phyloP scores from a whole-genome alignment of 345 rosid species.

The Bretschneidera sinensis region DNA sequence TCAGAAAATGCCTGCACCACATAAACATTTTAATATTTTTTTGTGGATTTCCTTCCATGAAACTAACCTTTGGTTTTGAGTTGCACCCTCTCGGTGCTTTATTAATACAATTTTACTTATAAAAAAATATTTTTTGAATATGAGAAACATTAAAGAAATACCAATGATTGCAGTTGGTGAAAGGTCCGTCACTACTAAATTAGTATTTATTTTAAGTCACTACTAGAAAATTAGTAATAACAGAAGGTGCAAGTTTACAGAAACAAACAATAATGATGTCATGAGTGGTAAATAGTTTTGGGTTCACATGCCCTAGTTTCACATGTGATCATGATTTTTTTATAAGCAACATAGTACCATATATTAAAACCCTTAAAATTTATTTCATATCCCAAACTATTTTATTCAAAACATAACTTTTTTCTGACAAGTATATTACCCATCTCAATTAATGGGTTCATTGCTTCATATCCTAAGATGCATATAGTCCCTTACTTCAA shows the following conservation, averaged over 20 bases:
- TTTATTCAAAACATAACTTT: background rate
- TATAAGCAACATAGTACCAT: background rate
- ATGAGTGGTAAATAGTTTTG: no score
- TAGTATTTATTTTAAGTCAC: no score
- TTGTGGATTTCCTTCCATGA: no score
- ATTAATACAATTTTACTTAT: no score
- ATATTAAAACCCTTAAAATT: background rate
- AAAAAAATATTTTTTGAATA: no score
- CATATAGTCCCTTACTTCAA: background rate
- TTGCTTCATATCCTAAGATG: background rate
- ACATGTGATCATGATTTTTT: no score
- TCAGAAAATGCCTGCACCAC: constrained; percentile 89
- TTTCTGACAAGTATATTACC: background rate
- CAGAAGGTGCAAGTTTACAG: no score
- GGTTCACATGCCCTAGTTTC: background rate
- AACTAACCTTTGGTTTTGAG: no score
- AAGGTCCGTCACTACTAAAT: no score
- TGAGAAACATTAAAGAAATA: constrained; percentile 9
- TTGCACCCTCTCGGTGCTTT: no score
- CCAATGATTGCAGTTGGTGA: constrained; percentile 7
- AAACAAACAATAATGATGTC: background rate
- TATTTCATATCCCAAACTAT: background rate
- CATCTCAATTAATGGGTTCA: background rate
- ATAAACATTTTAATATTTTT: constrained; percentile 2
- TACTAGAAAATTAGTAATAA: no score